Evolutionary conservation across 139 green algal species (phyloP).

Genomic region (Pycnococcus provasolii): DNA sequence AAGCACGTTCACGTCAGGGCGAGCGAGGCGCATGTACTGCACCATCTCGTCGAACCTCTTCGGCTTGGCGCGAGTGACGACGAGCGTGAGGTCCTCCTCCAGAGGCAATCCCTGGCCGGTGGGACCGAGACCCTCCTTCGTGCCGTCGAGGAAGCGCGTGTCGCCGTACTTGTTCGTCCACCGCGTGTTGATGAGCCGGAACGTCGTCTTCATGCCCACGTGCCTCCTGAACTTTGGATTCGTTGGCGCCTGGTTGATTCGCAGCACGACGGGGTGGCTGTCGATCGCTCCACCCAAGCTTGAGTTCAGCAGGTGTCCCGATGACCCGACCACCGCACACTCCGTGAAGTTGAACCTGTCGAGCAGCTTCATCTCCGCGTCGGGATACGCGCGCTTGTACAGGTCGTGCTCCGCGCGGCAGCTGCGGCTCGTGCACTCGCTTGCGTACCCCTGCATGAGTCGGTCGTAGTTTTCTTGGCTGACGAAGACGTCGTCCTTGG

Average conservation of each 20-base stretch:
- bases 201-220: constrained; percentile 22
- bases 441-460: no score
- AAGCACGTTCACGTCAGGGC: constrained; percentile 16
- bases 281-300: no score
- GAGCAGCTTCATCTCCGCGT: no score
- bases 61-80: constrained; percentile 16
- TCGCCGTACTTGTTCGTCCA: constrained; percentile 27
- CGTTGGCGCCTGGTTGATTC: constrained; percentile 21
- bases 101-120: background rate
- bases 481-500: no score
- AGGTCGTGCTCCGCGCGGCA: no score
- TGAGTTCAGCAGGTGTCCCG: no score
- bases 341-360: no score
- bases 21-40: constrained; percentile 11
- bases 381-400: no score
- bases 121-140: no score
- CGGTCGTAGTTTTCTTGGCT: no score
- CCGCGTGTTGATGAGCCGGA: constrained; percentile 28
- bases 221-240: constrained; percentile 1
- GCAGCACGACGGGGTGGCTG: background rate
- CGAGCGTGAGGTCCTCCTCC: constrained; percentile 17
- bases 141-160: background rate
- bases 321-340: no score
- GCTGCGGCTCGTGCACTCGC: no score
- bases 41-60: constrained; percentile 13